These are phyloP conservation scores for Penicillium canariense DNA, from an alignment of 495 filamentous ascomycete genomes.

Conservation along the genomic window DNA sequence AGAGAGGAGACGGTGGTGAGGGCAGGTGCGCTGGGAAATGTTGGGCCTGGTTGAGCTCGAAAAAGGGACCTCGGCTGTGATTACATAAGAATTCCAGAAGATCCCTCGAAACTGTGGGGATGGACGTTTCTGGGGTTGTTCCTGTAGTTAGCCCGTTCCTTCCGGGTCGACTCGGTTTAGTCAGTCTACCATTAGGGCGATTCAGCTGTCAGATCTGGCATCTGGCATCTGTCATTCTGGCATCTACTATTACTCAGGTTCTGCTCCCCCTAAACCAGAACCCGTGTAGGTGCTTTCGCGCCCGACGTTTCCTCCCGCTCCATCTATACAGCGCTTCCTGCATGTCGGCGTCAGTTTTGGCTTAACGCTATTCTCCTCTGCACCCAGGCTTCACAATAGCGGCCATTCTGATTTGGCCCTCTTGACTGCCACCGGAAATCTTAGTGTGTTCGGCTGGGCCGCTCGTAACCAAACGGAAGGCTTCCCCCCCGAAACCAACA, in stretches of 20 bases:
- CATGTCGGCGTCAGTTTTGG: neutral
- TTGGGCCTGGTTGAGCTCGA: neutral
- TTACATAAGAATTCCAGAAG: constrained; percentile 30
- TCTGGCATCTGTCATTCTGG: too few species aligned
- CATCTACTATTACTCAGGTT: too few species aligned
- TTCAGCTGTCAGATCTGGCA: too few species aligned
- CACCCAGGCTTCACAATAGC: neutral
- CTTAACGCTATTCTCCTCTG: neutral
- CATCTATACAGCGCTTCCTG: too few species aligned
- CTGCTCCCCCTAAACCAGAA: too few species aligned
- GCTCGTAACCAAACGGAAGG: constrained; percentile 12
- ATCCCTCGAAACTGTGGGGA: constrained; percentile 5
- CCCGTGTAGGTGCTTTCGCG: too few species aligned
- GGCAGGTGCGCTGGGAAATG: neutral
- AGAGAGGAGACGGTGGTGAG: neutral
- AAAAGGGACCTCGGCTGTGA: constrained; percentile 20
- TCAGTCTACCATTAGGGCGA: too few species aligned
- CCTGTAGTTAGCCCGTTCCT: too few species aligned
- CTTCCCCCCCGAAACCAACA: constrained; percentile 6
- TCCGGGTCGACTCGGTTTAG: too few species aligned
- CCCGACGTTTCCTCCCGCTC: too few species aligned
- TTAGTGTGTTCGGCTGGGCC: neutral
- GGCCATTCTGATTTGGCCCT: neutral
- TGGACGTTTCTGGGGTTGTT: too few species aligned
- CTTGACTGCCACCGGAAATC: neutral